Evolutionary conservation across 2,329 filamentous ascomycete species (phyloP), one percentile per base, ranked within the genome.

Genomic region (Colletotrichum falcatum): DNA sequence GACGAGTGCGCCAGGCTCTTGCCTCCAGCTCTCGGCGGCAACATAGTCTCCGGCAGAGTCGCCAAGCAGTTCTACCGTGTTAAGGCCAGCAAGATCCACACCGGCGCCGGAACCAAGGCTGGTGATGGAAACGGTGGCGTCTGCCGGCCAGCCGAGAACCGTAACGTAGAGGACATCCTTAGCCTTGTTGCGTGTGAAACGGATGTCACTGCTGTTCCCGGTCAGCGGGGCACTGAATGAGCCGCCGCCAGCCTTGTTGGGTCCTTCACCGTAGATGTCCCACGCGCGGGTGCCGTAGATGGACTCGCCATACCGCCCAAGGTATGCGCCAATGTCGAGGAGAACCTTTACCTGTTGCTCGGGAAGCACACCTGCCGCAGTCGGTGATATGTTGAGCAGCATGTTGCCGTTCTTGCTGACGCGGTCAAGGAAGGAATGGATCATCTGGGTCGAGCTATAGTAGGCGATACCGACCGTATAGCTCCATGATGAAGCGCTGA

Each of bases 381-480:
- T 46, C 9, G 44, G 44, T 1, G 44, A 46, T 20, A 46, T 46
- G 44, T 46, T 46, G 44, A 46, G 44, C 44, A 46, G 44, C 44
- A 46, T 46, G 44, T 46, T 46, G 44, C 44, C 44, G 44, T 46
- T 46, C n/a, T 46, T 46, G n/a, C 44, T 46, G 44, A 46, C n/a
- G 44, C 44, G 44, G 44, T 46, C 44, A 12, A 46, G 44, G 3
- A 46, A 12, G 44, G 44, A 46, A n/a, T 46, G 44, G 20, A 46
- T 46, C 44, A 46, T 23, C 44, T 46, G 44, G 20, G n/a, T 46
- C 44, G 44, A 46, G n/a, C n/a, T 46, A n/a, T 46, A 46, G 44
- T 46, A 46, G 44, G 44, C 9, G n/a, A 46, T 46, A 2, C 44
- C 44, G 20, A 46, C 44, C 5, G 44, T 46, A n/a, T 46, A 46